Evolutionary conservation across 495 filamentous ascomycete genomes (phyloP), one percentile per base, ranked within the genome.

Genomic region (Lasiosphaeria hispida): DNA sequence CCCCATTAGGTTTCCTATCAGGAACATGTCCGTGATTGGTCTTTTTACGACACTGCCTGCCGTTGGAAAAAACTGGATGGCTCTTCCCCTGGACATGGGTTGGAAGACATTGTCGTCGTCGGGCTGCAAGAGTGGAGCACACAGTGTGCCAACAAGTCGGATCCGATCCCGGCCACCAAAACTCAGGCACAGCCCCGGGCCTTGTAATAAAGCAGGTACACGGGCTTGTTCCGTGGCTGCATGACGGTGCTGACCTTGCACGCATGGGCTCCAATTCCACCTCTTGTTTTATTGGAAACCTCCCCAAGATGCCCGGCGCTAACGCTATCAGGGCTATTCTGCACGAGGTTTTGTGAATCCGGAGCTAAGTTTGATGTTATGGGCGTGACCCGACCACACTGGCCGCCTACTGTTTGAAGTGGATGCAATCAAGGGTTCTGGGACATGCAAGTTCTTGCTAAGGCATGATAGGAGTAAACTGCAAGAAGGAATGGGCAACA

Each of bases 311-410:
- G 69, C 2, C 69, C 66, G 7, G 83, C 63, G 15, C 73, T 78
- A 18, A 83, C 54, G 34, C 58, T 61, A 53, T 77, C 78, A 1
- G 82, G 81, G 1, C 80, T 81, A 83, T 53, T 19, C 66, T 65
- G 5, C 81, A 81, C 63, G 80, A 76, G 42, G 67, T 64, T 15
- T 63, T 33, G 62, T 83, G 80, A 2, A 81, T 64, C 6, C 33
- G 8, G n/a, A 57, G 51, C 7, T 62, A 42, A 9, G 15, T 48
- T 13, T 52, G 10, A 17, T 58, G 59, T 9, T 41, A 15, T 30
- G 13, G 10, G 7, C 54, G 49, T 1, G 59, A 53, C 48, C 54
- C 11, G 49, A 40, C 59, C 59, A 62, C n/a, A 9, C 3, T 7
- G 57, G 49, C 8, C 54, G 47, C 2, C 41, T 48, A 19, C 57